A percentile compares a stretch with the other conserved stretches of the same genome.
Evolutionary conservation across 257 asterid species (phyloP).

Genomic region (Henckelia pumila): DNA sequence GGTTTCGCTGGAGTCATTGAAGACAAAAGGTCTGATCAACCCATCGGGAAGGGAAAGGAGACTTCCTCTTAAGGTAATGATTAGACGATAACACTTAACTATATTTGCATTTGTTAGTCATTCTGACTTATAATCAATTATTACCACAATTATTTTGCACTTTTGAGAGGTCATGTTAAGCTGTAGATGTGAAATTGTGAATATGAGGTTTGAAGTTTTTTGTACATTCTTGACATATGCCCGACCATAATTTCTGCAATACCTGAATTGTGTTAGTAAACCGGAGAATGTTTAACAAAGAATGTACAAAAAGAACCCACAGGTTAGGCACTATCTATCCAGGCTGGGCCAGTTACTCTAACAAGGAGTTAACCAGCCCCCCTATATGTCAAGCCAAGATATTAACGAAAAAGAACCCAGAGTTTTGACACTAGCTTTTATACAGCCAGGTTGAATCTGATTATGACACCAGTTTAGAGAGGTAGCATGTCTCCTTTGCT

Average conservation of each 20-base stretch:
- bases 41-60: conserved; percentile 96
- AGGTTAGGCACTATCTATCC: neutral
- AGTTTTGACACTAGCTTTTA: neutral
- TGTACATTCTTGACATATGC: neutral
- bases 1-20: conserved; percentile 89
- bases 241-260: neutral
- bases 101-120: neutral
- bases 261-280: neutral
- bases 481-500: neutral
- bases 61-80: conserved; percentile 82
- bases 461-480: neutral
- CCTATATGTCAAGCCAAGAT: too few relatives aligned
- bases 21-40: conserved; percentile 75
- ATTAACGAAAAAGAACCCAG: neutral
- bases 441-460: neutral
- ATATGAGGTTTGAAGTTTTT: neutral
- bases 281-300: neutral
- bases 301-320: neutral
- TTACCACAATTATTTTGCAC: neutral
- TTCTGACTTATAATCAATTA: neutral
- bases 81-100: neutral
- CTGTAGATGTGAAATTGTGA: conserved; percentile 2
- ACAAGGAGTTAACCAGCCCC: too few relatives aligned
- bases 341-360: too few relatives aligned
- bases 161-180: neutral